Evolutionary conservation across 2,329 filamentous ascomycete species (phyloP), one percentile per base, ranked within the genome.

Genomic region (Penicillium sp.): DNA sequence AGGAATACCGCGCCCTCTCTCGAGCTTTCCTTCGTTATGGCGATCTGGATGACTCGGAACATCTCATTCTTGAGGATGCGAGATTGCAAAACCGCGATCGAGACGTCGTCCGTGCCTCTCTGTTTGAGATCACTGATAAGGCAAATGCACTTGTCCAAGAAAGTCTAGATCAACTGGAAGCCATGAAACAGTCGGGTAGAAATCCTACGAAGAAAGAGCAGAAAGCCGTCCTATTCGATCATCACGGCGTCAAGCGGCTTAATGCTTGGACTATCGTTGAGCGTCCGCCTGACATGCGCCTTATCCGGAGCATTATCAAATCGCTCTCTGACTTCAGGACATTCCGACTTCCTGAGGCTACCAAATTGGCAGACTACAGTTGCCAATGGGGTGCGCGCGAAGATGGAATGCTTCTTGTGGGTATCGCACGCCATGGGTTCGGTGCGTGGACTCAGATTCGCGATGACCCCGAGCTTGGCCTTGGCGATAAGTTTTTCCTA

Each of bases 231-330:
- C 76, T 99, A 37, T 96, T 99, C 62, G 91, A 97, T 66, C 95
- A 91, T 71, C 86, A 87, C 38, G 89, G 91, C 47, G 86, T 96
- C 42, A 95, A 95, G 71, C 91, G 95, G 61, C 82, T 96, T 63
- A 99, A 99, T 65, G 93, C 93, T 0, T 90, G 95, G 71, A 97
- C 93, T 0, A 87, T 96, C 46, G 83, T 95, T 10, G 92, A 97
- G 60, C 86, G 95, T 8, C 92, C 93, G 0, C 82, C 86, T 39
- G 92, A 97, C 64, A 86, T 97, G 77, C 86, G 84, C 50, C 83
- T 96, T 59, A 77, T 99, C 31, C 87, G 85, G 52, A 81, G 89
- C 55, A 83, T 88, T 12, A 83, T 92, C 29, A 80, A 82, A 10
- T 69, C 72, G 29, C 68, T 73, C 18, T 65, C 82, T 16, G 89